phyloP scores from a whole-genome alignment of 2,329 filamentous ascomycete species.

The Colletotrichum tofieldiae region DNA sequence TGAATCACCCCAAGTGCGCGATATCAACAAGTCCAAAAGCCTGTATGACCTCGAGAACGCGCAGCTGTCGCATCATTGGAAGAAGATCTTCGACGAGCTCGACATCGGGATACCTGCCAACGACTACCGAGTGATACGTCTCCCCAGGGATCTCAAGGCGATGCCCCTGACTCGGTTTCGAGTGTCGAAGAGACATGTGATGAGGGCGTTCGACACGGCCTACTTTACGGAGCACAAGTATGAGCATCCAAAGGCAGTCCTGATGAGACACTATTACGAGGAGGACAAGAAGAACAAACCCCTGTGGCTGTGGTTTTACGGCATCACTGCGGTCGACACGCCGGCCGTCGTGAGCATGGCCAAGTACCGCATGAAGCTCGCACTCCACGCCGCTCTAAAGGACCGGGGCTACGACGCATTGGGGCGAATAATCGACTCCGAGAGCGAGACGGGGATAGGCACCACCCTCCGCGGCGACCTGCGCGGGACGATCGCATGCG shows the following conservation, averaged over 20 bases:
- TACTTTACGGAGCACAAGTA: neutral
- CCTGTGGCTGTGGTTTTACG: conserved; percentile 21
- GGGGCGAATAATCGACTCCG: conserved; percentile 11
- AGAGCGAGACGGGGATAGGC: conserved; percentile 6
- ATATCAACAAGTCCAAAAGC: neutral
- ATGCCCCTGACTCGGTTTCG: neutral
- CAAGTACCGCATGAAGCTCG: conserved; percentile 1
- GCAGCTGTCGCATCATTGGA: neutral
- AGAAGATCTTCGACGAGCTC: conserved; percentile 7
- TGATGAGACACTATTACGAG: conserved; percentile 10
- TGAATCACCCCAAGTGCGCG: neutral
- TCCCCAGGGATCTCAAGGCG: neutral
- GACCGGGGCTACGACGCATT: conserved; percentile 23
- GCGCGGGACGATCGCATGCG: conserved; percentile 13
- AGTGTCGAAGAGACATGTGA: conserved; percentile 9
- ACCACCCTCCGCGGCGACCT: neutral
- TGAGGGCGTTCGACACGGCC: conserved; percentile 13
- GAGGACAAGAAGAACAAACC: conserved; percentile 23
- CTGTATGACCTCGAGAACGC: neutral
- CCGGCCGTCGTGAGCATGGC: conserved; percentile 16
- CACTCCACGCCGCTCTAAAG: conserved; percentile 19
- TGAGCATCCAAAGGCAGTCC: conserved; percentile 17
- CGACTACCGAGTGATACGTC: neutral
- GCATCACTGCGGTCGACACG: neutral
- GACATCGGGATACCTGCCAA: conserved; percentile 12